Percentiles rank a stretch among this genome's conserved stretches.
Evolutionary conservation across 805 yeast genomes (phyloP).

Genomic region (Hanseniaspora lindneri): DNA sequence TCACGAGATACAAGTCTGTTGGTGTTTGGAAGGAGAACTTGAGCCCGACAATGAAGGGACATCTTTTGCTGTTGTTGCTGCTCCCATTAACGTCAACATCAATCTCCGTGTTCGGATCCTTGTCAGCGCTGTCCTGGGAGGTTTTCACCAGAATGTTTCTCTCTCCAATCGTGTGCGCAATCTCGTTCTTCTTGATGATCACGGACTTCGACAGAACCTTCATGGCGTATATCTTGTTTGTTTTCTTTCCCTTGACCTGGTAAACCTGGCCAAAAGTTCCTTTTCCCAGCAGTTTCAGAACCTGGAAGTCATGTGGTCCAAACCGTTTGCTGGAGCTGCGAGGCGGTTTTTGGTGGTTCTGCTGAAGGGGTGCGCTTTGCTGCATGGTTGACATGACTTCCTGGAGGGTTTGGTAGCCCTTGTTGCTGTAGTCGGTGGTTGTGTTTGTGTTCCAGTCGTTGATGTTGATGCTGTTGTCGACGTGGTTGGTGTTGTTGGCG

Average conservation of each 20-base stretch:
- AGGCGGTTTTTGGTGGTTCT: background rate
- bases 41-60: slow-evolving; percentile 90
- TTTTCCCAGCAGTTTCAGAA: slow-evolving; percentile 77
- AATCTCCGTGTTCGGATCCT: background rate
- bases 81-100: background rate
- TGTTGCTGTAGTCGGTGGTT: slow-evolving; percentile 10
- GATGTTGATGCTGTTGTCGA: slow-evolving; percentile 5
- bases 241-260: slow-evolving; percentile 86
- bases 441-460: background rate
- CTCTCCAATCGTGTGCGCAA: slow-evolving; percentile 97
- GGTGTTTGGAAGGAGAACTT: slow-evolving; percentile 96
- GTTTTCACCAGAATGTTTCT: slow-evolving; percentile 89
- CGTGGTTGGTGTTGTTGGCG: slow-evolving; percentile 2
- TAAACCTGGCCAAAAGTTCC: slow-evolving; percentile 98
- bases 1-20: slow-evolving; percentile 78
- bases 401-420: slow-evolving; percentile 13
- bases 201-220: slow-evolving; percentile 88
- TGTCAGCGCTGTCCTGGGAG: slow-evolving; percentile 32
- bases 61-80: slow-evolving; percentile 40
- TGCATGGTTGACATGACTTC: slow-evolving; percentile 15
- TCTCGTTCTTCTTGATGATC: slow-evolving; percentile 91
- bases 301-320: slow-evolving; percentile 92
- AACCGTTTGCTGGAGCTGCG: slow-evolving; percentile 27
- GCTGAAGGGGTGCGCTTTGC: background rate
- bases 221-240: slow-evolving; percentile 90